A percentile compares a stretch with the other conserved stretches of the same genome.
phyloP scores from a whole-genome alignment of 75 land plant genomes.

The Isoetes taiwanensis region DNA sequence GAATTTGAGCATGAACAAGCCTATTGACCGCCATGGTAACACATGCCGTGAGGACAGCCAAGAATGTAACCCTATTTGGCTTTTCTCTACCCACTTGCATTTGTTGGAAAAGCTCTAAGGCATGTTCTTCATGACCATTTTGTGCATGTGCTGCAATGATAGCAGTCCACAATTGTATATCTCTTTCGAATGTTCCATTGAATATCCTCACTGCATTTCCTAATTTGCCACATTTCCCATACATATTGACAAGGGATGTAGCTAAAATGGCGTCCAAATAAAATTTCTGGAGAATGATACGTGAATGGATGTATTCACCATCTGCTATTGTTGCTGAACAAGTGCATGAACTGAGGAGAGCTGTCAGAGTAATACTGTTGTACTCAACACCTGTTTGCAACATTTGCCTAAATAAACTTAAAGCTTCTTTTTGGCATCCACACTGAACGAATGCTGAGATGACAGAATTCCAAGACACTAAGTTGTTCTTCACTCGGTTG shows the following conservation, averaged over 20 bases:
- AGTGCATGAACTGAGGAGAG: constrained; percentile 8
- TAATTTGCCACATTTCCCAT: constrained; percentile 48
- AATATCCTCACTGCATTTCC: constrained; percentile 40
- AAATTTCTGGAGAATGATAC: not conserved
- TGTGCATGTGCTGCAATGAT: constrained; percentile 56
- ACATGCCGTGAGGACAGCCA: no score
- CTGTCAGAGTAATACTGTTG: not conserved
- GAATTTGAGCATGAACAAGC: constrained; percentile 2
- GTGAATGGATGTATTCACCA: constrained; percentile 1
- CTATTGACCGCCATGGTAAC: no score
- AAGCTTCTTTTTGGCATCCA: no score
- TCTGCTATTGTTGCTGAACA: not conserved
- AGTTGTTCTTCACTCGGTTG: no score
- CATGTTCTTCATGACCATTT: constrained; percentile 44
- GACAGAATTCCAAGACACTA: no score
- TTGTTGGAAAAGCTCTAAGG: constrained; percentile 32
- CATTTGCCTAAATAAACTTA: no score
- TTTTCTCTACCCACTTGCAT: constrained; percentile 42
- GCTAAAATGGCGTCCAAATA: constrained; percentile 23
- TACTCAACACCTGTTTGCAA: no score
- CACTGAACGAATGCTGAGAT: no score
- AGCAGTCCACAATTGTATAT: constrained; percentile 57
- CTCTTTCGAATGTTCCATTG: constrained; percentile 21
- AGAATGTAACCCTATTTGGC: no score
- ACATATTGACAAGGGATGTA: constrained; percentile 49